Evolutionary conservation across 23 red algal genomes (phyloP).

Genomic region (Gracilariopsis chorda): DNA sequence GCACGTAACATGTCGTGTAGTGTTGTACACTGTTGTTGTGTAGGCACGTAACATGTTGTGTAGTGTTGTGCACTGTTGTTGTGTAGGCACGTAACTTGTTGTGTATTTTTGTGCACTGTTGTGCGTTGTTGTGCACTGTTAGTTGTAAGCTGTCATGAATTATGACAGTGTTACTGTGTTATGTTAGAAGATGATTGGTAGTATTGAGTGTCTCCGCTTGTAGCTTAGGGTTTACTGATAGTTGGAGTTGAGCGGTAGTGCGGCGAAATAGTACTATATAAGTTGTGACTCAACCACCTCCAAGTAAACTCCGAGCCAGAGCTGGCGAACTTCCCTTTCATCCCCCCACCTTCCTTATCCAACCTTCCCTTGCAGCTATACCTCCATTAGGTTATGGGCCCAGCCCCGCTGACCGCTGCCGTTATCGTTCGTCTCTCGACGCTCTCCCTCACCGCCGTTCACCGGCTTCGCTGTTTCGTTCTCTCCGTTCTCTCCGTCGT

Average conservation of each 20-base stretch:
- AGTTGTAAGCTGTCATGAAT: neutral
- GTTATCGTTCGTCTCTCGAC: slow-evolving; percentile 6
- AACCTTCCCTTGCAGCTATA: neutral
- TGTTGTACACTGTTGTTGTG: neutral
- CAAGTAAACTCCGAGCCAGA: neutral
- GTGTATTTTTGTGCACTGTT: no score
- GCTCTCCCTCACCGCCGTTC: slow-evolving; percentile 38
- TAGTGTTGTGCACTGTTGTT: no score
- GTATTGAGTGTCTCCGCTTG: no score
- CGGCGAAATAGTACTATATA: no score
- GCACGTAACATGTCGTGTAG: neutral
- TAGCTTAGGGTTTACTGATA: no score
- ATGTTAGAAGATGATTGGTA: no score
- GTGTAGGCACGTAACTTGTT: no score
- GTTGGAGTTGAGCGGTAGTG: no score
- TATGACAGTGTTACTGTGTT: neutral
- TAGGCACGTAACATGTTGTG: neutral
- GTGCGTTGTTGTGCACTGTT: neutral
- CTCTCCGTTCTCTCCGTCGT: neutral
- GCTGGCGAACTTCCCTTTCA: neutral
- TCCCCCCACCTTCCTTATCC: neutral
- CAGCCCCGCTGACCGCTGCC: slow-evolving; percentile 39
- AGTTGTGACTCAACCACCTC: neutral
- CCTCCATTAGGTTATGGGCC: slow-evolving; percentile 36
- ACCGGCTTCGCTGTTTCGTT: neutral